Percentiles rank a stretch among this genome's conserved stretches.
Evolutionary conservation across 306 rosid genomes (phyloP).

Genomic region (Vicia faba): DNA sequence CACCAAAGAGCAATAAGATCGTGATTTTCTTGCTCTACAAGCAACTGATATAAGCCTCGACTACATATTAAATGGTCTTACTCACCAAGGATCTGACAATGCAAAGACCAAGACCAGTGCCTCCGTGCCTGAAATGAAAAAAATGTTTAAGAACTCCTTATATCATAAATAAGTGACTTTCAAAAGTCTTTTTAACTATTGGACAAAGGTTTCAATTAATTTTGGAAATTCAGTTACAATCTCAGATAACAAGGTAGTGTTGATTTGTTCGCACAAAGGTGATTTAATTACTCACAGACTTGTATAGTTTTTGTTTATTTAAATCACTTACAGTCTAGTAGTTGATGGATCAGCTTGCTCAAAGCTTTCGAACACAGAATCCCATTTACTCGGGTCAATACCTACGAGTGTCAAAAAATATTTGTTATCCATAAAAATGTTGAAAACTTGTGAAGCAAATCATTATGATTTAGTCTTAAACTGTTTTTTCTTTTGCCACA

Average conservation of each 20-base stretch:
- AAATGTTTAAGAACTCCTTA: slow-evolving; percentile 16
- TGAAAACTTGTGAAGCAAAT: slow-evolving; percentile 8
- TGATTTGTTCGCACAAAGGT: background rate
- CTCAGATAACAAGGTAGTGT: background rate
- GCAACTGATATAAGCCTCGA: slow-evolving; percentile 30
- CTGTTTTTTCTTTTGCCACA: slow-evolving; percentile 24
- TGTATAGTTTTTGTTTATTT: slow-evolving; percentile 17
- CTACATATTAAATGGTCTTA: slow-evolving; percentile 21
- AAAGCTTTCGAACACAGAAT: slow-evolving; percentile 96
- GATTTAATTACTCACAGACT: background rate
- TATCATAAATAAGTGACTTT: slow-evolving; percentile 24
- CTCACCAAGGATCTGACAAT: slow-evolving; percentile 91
- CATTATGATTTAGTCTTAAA: slow-evolving; percentile 11
- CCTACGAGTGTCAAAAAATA: slow-evolving; percentile 47
- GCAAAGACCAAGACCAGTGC: slow-evolving; percentile 99
- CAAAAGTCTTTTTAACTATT: background rate
- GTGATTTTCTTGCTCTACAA: slow-evolving; percentile 26
- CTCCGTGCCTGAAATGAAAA: slow-evolving; percentile 79
- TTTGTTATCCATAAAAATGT: slow-evolving; percentile 10
- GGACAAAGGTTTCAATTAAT: too few species aligned
- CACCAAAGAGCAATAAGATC: background rate
- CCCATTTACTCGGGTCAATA: slow-evolving; percentile 95
- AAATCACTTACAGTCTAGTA: slow-evolving; percentile 77
- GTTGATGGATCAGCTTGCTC: slow-evolving; percentile 99
- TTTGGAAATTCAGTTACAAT: too few species aligned